Conservation (phyloP, 805 yeast species). For the Sugiyamaella boreocaroliniensis region DNA sequence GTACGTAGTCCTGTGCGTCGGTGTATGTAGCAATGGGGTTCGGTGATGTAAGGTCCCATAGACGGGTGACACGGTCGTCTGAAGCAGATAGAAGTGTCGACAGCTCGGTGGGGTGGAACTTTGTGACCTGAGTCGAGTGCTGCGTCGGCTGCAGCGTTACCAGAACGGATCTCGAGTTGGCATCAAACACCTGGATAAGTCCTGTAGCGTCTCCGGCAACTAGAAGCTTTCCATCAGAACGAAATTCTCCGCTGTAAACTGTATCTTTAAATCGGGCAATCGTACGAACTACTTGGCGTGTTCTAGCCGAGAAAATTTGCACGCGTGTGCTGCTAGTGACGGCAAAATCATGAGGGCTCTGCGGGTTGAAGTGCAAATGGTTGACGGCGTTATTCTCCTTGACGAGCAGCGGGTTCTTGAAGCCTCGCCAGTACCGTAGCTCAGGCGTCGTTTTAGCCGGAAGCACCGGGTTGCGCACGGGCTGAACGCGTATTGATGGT, state of each 20-base stretch:
- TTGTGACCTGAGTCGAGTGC: slow-evolving; percentile 89
- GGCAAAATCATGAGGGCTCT: slow-evolving; percentile 83
- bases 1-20: slow-evolving; percentile 80
- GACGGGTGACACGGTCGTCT: slow-evolving; percentile 79
- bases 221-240: slow-evolving; percentile 83
- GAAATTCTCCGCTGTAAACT: slow-evolving; percentile 84
- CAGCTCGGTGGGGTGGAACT: slow-evolving; percentile 72
- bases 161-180: slow-evolving; percentile 68
- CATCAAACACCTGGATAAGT: slow-evolving; percentile 82
- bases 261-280: slow-evolving; percentile 84
- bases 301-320: slow-evolving; percentile 88
- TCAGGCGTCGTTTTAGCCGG: slow-evolving; percentile 88
- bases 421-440: slow-evolving; percentile 89
- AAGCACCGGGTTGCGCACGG: slow-evolving; percentile 63
- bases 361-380: slow-evolving; percentile 82
- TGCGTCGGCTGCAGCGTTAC: slow-evolving; percentile 76
- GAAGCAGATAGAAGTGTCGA: slow-evolving; percentile 80
- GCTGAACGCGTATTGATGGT: slow-evolving; percentile 54
- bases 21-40: slow-evolving; percentile 66
- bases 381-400: slow-evolving; percentile 91
- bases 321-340: slow-evolving; percentile 86
- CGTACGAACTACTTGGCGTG: slow-evolving; percentile 83
- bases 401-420: slow-evolving; percentile 75
- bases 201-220: slow-evolving; percentile 97
- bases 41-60: slow-evolving; percentile 82